A percentile compares a stretch with the other conserved stretches of the same genome.
Conservation (phyloP, 1,139 yeast genomes). For the Candida labiduridarum region DNA sequence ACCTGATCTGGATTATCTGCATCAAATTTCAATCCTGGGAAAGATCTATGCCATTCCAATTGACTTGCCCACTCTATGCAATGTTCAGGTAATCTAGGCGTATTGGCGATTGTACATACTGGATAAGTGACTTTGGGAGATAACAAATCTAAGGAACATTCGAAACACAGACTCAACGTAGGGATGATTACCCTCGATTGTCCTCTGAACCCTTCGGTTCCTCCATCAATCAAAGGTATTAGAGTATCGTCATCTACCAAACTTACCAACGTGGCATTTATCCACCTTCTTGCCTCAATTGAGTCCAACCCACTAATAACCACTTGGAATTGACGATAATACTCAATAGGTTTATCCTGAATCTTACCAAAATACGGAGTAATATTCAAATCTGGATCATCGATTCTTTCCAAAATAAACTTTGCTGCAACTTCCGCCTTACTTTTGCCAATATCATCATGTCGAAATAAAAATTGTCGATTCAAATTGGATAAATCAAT, state of each 20-base stretch:
- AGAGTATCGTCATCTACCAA: slow-evolving; percentile 58
- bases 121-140: slow-evolving; percentile 78
- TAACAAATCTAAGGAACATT: slow-evolving; percentile 81
- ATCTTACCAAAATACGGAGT: slow-evolving; percentile 65
- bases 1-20: slow-evolving; percentile 72
- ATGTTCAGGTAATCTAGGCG: slow-evolving; percentile 92
- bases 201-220: slow-evolving; percentile 94
- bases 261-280: slow-evolving; percentile 71
- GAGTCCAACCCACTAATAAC: slow-evolving; percentile 89
- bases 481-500: slow-evolving; percentile 88
- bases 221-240: slow-evolving; percentile 91
- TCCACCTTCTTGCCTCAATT: slow-evolving; percentile 91
- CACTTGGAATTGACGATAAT: slow-evolving; percentile 68
- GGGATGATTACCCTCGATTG: slow-evolving; percentile 90
- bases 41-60: slow-evolving; percentile 67
- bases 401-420: slow-evolving; percentile 53
- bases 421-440: slow-evolving; percentile 82
- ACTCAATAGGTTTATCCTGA: slow-evolving; percentile 68
- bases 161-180: slow-evolving; percentile 84
- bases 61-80: slow-evolving; percentile 91
- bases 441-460: slow-evolving; percentile 71
- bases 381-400: slow-evolving; percentile 46
- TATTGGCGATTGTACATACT: slow-evolving; percentile 91
- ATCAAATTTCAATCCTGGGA: slow-evolving; percentile 55
- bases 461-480: slow-evolving; percentile 83